phyloP scores from a whole-genome alignment of 1,284 basidiomycete genomes.

The Trametes sp. region DNA sequence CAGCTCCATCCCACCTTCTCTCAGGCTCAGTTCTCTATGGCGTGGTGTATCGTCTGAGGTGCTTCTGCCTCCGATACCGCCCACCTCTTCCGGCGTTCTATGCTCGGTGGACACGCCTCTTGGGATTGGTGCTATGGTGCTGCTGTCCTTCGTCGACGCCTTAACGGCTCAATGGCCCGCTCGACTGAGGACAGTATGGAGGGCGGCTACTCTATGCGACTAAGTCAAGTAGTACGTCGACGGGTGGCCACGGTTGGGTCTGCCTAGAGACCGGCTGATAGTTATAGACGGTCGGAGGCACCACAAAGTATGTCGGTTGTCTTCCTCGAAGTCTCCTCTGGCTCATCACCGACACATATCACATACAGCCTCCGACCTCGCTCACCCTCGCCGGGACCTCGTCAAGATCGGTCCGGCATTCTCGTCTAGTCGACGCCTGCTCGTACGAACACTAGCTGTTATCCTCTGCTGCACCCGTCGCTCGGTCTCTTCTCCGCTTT shows the following conservation, averaged over 20 bases:
- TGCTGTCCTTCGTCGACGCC: not conserved
- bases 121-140: not conserved
- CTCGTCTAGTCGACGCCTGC: not conserved
- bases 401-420: not conserved
- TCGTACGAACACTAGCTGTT: not conserved
- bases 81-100: not conserved
- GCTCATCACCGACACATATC: not conserved
- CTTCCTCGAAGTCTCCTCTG: not conserved
- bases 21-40: not conserved
- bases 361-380: not conserved
- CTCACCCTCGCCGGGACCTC: not conserved
- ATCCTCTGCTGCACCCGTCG: not conserved
- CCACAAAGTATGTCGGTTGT: not conserved
- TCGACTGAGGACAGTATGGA: not conserved
- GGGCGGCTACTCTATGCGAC: not conserved
- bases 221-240: conserved; percentile 6
- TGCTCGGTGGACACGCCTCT: not conserved
- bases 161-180: conserved; percentile 16
- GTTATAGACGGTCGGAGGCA: not conserved
- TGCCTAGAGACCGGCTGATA: no score
- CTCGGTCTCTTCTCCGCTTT: not conserved
- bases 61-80: not conserved
- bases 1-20: not conserved
- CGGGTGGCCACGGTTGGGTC: not conserved
- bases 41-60: not conserved